phyloP scores from a whole-genome alignment of 192 early-diverging fungal species.

The Thoreauomyces humboldtii region DNA sequence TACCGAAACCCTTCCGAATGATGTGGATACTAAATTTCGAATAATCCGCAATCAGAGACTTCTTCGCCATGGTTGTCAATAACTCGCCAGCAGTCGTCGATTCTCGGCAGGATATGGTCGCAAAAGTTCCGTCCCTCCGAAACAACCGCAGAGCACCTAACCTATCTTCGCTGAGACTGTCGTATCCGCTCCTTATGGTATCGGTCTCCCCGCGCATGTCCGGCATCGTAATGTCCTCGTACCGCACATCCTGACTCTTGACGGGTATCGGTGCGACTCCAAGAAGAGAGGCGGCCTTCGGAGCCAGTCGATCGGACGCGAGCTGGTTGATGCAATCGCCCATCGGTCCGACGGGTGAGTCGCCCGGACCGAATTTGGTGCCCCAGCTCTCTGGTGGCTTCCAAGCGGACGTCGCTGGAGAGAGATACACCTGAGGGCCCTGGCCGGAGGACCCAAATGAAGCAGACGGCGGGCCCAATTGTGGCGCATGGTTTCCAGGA shows the following conservation, averaged over 20 bases:
- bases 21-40: slow-evolving; percentile 35
- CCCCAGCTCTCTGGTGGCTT: slow-evolving; percentile 35
- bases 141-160: slow-evolving; percentile 64
- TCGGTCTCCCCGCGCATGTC: slow-evolving; percentile 18
- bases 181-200: neutral
- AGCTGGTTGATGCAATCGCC: neutral
- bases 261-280: too few species aligned
- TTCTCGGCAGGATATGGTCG: slow-evolving; percentile 68
- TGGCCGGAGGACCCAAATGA: neutral
- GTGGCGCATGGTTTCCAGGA: neutral
- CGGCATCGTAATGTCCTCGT: neutral
- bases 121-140: slow-evolving; percentile 75
- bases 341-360: neutral
- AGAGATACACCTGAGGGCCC: slow-evolving; percentile 2
- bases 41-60: slow-evolving; percentile 77
- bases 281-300: too few species aligned
- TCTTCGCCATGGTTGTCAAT: slow-evolving; percentile 69
- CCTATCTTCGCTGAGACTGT: slow-evolving; percentile 8
- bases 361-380: neutral
- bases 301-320: too few species aligned
- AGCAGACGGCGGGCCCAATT: slow-evolving; percentile 5
- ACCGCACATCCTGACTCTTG: neutral
- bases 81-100: slow-evolving; percentile 73
- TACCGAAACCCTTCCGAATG: slow-evolving; percentile 8
- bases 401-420: slow-evolving; percentile 24